Evolutionary conservation across 2,329 filamentous ascomycete species (phyloP), one percentile per base, ranked within the genome.

Genomic region (Colletotrichum simmondsii): DNA sequence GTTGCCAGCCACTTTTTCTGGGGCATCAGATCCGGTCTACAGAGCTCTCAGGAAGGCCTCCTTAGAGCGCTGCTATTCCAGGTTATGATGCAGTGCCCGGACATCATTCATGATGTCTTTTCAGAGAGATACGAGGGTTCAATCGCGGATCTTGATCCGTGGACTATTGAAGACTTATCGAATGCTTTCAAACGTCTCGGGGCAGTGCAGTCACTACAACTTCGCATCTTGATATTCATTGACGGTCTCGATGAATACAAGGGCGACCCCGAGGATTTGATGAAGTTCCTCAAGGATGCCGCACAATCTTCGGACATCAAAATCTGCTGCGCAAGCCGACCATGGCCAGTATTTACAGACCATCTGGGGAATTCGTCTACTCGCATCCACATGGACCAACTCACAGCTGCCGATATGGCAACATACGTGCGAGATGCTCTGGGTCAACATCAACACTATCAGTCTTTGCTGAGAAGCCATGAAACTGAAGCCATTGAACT

Each of bases 1-100:
- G 77, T 81, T 54, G 80, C 80, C 1, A 77, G 74, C 11, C 83
- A 83, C 72, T 87, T 83, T 74, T 85, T 86, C 72, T 86, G 84
- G 79, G 81, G 80, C 58, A 78, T 80, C 0, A 84, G 85, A 0
- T 81, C 77, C 2, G 59, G 72, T 1, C 77, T 84, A 49, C 84
- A 87, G 58, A 84, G 81, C 65, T 84, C 83, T 0, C 79, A 81
- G 22, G 77, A 81, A 49, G 85, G 85, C 0, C 79, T 87, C 0
- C 74, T 86, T 1, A 80, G 73, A 24, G 66, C 74, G 0, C 10
- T 77, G 12, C 24, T 77, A 4, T 75, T 71, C 19, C 72, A 76
- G 32, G 61, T 74, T 1, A 35, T 76, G 4, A 12, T 56, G 2
- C 65, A 74, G 2, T 49, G 35, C 5, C 68, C 68, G 0, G 68